Evolutionary conservation across 768 basidiomycete species (phyloP).

Genomic region (Russula earlei): DNA sequence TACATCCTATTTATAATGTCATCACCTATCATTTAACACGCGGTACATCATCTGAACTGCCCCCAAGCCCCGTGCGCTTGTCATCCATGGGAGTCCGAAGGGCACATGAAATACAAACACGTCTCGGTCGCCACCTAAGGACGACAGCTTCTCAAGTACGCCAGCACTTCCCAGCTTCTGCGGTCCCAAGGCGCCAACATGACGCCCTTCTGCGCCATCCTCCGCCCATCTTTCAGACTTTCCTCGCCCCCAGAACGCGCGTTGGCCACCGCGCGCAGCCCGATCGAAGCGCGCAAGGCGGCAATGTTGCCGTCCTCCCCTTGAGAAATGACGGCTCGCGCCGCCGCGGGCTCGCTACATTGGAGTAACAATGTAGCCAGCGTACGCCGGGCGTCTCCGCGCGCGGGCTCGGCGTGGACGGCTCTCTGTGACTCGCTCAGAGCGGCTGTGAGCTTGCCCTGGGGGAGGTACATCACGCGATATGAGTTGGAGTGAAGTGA

Average conservation of each 20-base stretch:
- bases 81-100: background rate
- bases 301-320: conserved; percentile 27
- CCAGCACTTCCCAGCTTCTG: conserved; percentile 51
- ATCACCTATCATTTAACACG: conserved; percentile 1
- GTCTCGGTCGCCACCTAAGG: background rate
- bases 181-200: conserved; percentile 48
- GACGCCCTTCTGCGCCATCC: conserved; percentile 52
- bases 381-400: conserved; percentile 37
- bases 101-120: background rate
- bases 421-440: conserved; percentile 42
- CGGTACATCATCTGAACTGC: background rate
- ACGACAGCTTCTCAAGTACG: conserved; percentile 32
- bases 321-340: conserved; percentile 38
- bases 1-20: conserved; percentile 12
- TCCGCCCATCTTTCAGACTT: conserved; percentile 28
- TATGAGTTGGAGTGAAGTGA: background rate
- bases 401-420: conserved; percentile 47
- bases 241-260: conserved; percentile 10
- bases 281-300: conserved; percentile 34
- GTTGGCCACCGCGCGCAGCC: conserved; percentile 42
- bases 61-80: background rate
- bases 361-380: conserved; percentile 51
- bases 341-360: conserved; percentile 31
- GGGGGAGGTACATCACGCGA: background rate
- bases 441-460: conserved; percentile 34